Conservation (phyloP, 2,329 filamentous ascomycete species). For the Aureobasidium namibiae region DNA sequence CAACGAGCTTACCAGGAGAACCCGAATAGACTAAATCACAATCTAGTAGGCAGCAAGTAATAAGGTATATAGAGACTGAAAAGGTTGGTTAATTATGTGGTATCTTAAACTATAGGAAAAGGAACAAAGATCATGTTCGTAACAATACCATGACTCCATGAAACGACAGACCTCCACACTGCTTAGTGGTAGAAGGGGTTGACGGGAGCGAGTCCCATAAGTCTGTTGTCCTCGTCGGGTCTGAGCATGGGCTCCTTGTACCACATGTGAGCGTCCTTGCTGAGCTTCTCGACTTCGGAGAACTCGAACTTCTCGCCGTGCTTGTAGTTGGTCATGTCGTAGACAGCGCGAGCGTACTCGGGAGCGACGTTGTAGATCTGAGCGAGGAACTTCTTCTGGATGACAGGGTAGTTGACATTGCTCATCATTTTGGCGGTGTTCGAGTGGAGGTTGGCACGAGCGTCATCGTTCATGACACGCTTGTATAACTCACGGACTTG, state of each 20-base stretch:
- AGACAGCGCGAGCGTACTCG: conserved; percentile 41
- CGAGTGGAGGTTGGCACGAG: conserved; percentile 37
- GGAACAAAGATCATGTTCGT: neutral
- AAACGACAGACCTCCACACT: neutral
- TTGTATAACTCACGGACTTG: conserved; percentile 43
- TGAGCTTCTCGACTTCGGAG: conserved; percentile 36
- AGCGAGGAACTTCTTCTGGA: conserved; percentile 41
- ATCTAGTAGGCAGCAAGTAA: no score
- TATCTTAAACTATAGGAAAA: neutral
- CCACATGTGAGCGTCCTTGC: conserved; percentile 37
- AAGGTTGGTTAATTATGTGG: neutral
- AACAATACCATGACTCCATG: neutral
- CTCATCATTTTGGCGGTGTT: conserved; percentile 38
- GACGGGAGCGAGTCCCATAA: conserved; percentile 28
- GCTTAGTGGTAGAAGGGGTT: conserved; percentile 10
- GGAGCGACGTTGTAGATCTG: conserved; percentile 44
- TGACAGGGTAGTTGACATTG: conserved; percentile 23
- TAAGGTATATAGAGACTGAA: neutral
- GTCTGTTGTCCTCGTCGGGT: conserved; percentile 30
- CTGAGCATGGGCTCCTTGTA: conserved; percentile 41
- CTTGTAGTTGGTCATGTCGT: conserved; percentile 32
- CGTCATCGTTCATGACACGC: conserved; percentile 39
- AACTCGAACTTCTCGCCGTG: conserved; percentile 36
- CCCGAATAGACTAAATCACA: no score
- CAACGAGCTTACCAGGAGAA: no score